Base-by-base conservation (phyloP, 2,329 filamentous ascomycete genomes). In the Diaporthe sp. region DNA sequence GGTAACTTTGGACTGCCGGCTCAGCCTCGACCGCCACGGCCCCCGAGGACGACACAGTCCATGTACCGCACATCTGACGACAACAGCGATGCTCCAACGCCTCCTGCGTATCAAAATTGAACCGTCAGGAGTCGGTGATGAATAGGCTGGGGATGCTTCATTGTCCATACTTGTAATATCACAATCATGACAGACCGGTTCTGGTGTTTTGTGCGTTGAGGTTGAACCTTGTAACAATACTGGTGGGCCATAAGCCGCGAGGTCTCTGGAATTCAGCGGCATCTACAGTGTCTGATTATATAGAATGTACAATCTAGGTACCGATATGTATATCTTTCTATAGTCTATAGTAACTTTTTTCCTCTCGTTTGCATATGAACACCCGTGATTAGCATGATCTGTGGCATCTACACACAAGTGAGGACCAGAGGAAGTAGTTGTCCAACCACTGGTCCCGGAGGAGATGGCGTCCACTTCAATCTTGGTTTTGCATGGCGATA, bases 11-110 rank as follows among this genome's bases (percentile, higher is more conserved):
- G 46, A 5, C 31, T 53, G n/a, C 65, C 65, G 31, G 22, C 31
- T 28, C 65, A 68, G 65, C 46, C 46, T 39, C 65, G 46, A 8
- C 65, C 65, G 46, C 46, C 46, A 1, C 15, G 65, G 9, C 65
- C 65, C 6, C 65, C 65, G 0, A 53, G 65, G 31, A 53, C 46
- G 31, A 68, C 65, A 31, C 46, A 28, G 31, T 68, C 65, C 13
- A 68, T 68, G 65, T 68, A 68, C 31, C 46, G 65, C n/a, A 68
- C 65, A 22, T 68, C 65, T 53, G 46, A 68, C 7, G 65, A 53
- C 17, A n/a, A 6, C 3, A 10, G 28, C 31, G 44, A 51, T 13
- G 1, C 4, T 17, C 34, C 6, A 68, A 37, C 22, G 31, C 19
- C 19, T n/a, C 19, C 19, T n/a, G 22, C 7, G 12, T 6, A 67